Evolutionary conservation across 1,284 basidiomycete genomes (phyloP), one percentile per base, ranked within the genome.

Genomic region (Jaminaea rosea): DNA sequence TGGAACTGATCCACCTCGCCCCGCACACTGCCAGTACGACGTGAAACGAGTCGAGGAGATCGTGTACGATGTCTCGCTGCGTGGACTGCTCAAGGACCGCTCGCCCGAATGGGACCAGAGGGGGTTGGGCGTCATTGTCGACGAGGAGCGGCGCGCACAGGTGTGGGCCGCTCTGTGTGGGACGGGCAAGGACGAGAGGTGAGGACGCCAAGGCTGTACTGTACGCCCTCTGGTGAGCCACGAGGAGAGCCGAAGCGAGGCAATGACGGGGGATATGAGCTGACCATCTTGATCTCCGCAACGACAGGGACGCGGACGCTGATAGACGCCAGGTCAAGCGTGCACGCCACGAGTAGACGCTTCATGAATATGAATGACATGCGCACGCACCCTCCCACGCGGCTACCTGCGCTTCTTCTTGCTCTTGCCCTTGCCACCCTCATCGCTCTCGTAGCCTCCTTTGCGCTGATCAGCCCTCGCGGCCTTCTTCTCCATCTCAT

Each of bases 401-500:
- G n/a, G n/a, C n/a, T n/a, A n/a, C n/a, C n/a, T n/a, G n/a, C n/a
- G n/a, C n/a, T n/a, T n/a, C 34, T 36, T 45, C 26, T 34, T 50
- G 15, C 45, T 50, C 23, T 41, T 47, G 24, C 36, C 19, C 11
- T 26, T 21, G 4, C 44, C 31, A 45, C 46, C 49, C 13, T 50
- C 49, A 41, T 50, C 49, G 26, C 49, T 50, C 7, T 11, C 49
- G 26, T 28, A 36, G 10, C 39, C 32, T 13, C 21, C 44, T 17
- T 28, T 39, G 26, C 29, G 26, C 11, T 63, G 60, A 41, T 70
- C 68, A 9, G 67, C 68, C 21, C 60, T 44, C 2, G 66, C 66
- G 9, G 68, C 69, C 55, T 93, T 93, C 44, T 83, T 80, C 76
- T 97, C 92, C 24, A 94, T 78, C 71, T 90, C 90, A 69, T 93